These are phyloP conservation scores for Thozetella sp. DNA, from an alignment of 495 filamentous ascomycete species.

Conservation along the genomic window DNA sequence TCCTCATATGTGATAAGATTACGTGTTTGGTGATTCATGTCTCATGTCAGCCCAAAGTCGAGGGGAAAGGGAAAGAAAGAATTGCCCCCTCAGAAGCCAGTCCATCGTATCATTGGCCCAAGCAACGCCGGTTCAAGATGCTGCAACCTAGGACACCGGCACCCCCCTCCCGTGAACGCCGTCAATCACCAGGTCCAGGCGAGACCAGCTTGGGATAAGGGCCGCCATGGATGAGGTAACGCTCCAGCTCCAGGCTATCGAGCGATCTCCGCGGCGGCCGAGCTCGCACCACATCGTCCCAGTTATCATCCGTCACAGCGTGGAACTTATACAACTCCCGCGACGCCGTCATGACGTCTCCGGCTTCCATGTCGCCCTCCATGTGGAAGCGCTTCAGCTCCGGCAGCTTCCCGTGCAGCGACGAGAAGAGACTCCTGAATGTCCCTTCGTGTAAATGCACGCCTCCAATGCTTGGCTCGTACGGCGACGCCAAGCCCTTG, in stretches of 20 bases:
- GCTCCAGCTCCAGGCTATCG: constrained; percentile 40
- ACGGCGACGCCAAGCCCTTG: constrained; percentile 38
- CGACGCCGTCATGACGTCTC: constrained; percentile 30
- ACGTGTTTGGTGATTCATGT: background rate
- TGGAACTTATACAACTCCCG: constrained; percentile 46
- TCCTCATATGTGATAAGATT: no score
- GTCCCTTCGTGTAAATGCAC: constrained; percentile 44
- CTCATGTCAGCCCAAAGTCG: background rate
- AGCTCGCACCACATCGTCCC: constrained; percentile 26
- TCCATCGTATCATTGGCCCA: background rate
- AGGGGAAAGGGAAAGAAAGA: background rate
- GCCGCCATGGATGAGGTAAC: constrained; percentile 39
- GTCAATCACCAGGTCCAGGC: background rate
- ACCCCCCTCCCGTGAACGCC: background rate
- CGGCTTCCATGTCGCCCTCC: constrained; percentile 46
- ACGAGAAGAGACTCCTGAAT: constrained; percentile 37
- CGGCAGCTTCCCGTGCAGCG: constrained; percentile 33
- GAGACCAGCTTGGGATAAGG: constrained; percentile 31
- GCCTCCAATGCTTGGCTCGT: constrained; percentile 40
- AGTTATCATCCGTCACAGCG: constrained; percentile 40
- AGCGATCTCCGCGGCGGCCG: constrained; percentile 35
- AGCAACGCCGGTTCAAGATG: background rate
- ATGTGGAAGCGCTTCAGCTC: constrained; percentile 40
- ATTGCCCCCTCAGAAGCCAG: background rate
- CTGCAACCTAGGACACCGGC: background rate